Evolutionary conservation across 23 red algal genomes (phyloP).

Genomic region (Gracilariopsis chorda): DNA sequence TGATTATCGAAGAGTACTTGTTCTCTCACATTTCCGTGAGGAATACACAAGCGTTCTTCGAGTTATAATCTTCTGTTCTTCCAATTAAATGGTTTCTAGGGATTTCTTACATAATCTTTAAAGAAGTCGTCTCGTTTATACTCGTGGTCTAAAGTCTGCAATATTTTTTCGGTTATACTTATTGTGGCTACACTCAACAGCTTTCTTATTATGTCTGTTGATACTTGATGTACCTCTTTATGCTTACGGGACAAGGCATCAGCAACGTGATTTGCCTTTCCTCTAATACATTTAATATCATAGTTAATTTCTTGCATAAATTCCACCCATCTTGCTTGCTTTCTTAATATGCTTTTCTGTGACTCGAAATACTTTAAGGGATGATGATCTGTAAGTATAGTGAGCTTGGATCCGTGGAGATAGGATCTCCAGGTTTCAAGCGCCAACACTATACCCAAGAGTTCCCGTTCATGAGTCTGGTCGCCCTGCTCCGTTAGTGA

Average conservation of each 20-base stretch:
- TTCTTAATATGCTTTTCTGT: neutral
- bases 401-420: slow-evolving; percentile 8
- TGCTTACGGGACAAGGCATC: slow-evolving; percentile 26
- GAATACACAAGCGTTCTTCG: slow-evolving; percentile 11
- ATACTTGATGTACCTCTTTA: neutral
- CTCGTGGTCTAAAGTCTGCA: neutral
- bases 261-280: slow-evolving; percentile 25
- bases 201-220: slow-evolving; percentile 14
- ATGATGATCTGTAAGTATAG: slow-evolving; percentile 7
- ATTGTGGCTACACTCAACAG: neutral
- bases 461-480: neutral
- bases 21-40: neutral
- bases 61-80: neutral
- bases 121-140: slow-evolving; percentile 3
- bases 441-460: slow-evolving; percentile 11
- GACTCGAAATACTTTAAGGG: slow-evolving; percentile 16
- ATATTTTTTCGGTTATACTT: neutral
- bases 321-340: slow-evolving; percentile 2
- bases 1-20: neutral
- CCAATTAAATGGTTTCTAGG: neutral
- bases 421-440: slow-evolving; percentile 37
- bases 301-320: slow-evolving; percentile 4
- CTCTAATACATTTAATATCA: slow-evolving; percentile 28
- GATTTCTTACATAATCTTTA: neutral
- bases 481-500: slow-evolving; percentile 20